Percentiles rank a stretch among this genome's conserved stretches.
These are phyloP conservation scores for Zymoseptoria passerinii DNA, from an alignment of 2,329 filamentous ascomycete genomes.

Conservation along the genomic window DNA sequence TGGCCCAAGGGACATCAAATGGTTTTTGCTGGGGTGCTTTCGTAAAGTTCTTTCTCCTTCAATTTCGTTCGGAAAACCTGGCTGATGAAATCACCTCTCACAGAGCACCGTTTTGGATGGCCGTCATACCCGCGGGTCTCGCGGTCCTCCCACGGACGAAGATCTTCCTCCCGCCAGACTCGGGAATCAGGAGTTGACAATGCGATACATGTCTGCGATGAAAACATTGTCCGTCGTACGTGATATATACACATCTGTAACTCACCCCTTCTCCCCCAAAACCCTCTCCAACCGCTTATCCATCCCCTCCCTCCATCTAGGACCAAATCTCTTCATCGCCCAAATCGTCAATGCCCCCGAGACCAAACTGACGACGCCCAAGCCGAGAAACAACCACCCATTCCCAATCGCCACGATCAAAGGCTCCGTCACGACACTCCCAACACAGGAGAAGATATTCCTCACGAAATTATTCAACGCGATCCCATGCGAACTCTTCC, in stretches of 20 bases:
- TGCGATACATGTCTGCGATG: no score
- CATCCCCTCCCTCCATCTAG: constrained; percentile 27
- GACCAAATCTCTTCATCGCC: constrained; percentile 29
- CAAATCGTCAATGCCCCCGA: constrained; percentile 23
- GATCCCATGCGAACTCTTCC: constrained; percentile 59
- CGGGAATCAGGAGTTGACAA: background rate
- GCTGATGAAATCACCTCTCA: background rate
- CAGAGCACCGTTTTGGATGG: background rate
- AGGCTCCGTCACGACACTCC: constrained; percentile 60
- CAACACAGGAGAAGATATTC: constrained; percentile 69
- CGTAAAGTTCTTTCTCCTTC: background rate
- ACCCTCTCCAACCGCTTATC: constrained; percentile 23
- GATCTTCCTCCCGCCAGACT: background rate
- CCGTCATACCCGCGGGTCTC: background rate
- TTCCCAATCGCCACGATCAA: constrained; percentile 63
- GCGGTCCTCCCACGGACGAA: background rate
- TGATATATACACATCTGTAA: background rate
- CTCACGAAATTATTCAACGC: constrained; percentile 75
- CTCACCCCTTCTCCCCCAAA: constrained; percentile 15
- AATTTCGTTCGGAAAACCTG: no score
- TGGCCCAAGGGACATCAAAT: background rate
- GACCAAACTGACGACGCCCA: constrained; percentile 24
- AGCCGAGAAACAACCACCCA: constrained; percentile 65
- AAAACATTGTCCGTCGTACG: background rate
- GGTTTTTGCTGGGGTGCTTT: background rate